Evolutionary conservation across 441 rosid species (phyloP).

Genomic region (Monsonia emarginata): DNA sequence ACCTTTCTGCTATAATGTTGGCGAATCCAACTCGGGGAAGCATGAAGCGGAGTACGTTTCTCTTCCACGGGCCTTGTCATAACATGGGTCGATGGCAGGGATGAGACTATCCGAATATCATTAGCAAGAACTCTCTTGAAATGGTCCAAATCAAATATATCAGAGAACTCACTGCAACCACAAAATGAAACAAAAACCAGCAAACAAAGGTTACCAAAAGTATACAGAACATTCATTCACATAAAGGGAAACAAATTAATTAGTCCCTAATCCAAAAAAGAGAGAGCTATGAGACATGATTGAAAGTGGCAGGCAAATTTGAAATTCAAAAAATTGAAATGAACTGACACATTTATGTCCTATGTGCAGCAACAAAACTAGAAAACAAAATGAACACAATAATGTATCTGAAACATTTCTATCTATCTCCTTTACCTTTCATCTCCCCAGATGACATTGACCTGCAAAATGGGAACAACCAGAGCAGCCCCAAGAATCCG

Average conservation of each 20-base stretch:
- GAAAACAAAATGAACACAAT: too few relatives aligned
- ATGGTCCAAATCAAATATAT: slow-evolving; percentile 81
- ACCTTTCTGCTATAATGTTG: slow-evolving; percentile 70
- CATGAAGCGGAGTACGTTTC: slow-evolving; percentile 57
- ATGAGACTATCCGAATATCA: slow-evolving; percentile 69
- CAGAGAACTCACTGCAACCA: slow-evolving; percentile 75
- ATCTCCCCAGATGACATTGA: slow-evolving; percentile 90
- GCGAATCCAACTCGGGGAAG: slow-evolving; percentile 83
- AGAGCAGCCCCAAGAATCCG: slow-evolving; percentile 89
- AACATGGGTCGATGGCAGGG: slow-evolving; percentile 72
- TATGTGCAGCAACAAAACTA: too few relatives aligned
- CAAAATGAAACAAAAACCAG: not conserved
- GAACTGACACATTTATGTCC: too few relatives aligned
- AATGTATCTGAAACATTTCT: too few relatives aligned
- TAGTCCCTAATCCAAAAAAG: too few relatives aligned
- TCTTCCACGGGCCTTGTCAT: slow-evolving; percentile 77
- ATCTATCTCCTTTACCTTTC: too few relatives aligned
- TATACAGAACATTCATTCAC: not conserved
- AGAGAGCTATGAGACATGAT: too few relatives aligned
- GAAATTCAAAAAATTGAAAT: too few relatives aligned
- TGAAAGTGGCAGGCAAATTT: too few relatives aligned
- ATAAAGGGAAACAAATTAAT: not conserved
- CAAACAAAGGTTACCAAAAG: not conserved
- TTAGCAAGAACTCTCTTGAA: slow-evolving; percentile 67
- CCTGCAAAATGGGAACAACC: slow-evolving; percentile 87